These are phyloP conservation scores for Astrephomene gubernaculifera DNA, from an alignment of 139 green algal genomes.

Conservation along the genomic window DNA sequence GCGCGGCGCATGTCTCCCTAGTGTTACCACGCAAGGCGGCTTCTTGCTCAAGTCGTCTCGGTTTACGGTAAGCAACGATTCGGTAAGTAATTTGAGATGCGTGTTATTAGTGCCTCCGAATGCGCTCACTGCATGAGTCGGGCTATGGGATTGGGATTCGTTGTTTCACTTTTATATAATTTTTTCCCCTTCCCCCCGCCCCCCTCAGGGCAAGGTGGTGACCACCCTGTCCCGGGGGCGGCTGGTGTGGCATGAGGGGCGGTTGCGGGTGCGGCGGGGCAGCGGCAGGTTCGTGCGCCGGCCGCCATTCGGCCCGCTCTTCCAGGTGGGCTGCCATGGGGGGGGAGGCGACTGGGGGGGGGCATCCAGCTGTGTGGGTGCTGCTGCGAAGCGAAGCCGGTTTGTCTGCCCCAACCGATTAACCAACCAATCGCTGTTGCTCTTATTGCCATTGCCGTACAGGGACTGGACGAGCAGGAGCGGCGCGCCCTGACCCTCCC, in stretches of 20 bases:
- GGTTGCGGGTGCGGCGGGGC: constrained; percentile 72
- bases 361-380: background rate
- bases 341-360: background rate
- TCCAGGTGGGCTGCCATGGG: constrained; percentile 60
- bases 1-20: too few relatives aligned
- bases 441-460: background rate
- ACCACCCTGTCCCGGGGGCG: constrained; percentile 90
- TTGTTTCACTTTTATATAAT: background rate
- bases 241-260: constrained; percentile 87
- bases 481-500: background rate
- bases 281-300: constrained; percentile 79
- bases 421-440: background rate
- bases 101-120: too few relatives aligned
- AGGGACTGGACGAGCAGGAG: constrained; percentile 26
- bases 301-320: constrained; percentile 67
- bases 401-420: background rate
- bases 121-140: too few relatives aligned
- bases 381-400: background rate
- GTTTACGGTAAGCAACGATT: too few relatives aligned
- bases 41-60: too few relatives aligned
- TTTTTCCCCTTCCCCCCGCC: background rate
- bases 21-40: too few relatives aligned
- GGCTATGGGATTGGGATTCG: too few relatives aligned
- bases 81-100: too few relatives aligned
- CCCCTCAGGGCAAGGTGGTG: constrained; percentile 70